Conservation (phyloP, 768 basidiomycete genomes). For the Mycena indigotica region DNA sequence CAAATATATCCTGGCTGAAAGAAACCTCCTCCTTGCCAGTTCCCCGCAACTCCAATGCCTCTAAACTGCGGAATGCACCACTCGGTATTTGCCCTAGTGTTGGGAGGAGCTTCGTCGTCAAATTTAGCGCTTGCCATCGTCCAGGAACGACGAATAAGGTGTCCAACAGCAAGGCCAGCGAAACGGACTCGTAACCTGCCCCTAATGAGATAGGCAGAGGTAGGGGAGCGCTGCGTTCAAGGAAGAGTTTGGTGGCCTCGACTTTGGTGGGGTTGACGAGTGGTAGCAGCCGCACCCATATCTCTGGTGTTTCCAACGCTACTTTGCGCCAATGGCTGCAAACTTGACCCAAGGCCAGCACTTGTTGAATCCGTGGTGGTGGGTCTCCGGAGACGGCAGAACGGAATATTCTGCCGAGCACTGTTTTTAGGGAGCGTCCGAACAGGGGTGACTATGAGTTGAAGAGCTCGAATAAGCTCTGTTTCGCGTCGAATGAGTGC, state of each 20-base stretch:
- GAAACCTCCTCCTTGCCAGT: not conserved
- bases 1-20: slow-evolving; percentile 3
- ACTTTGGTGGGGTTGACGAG: not conserved
- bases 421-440: slow-evolving; percentile 8
- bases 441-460: slow-evolving; percentile 5
- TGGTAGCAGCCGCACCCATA: slow-evolving; percentile 10
- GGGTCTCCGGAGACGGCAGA: not conserved
- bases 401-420: slow-evolving; percentile 9
- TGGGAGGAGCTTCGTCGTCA: slow-evolving; percentile 6
- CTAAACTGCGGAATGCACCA: slow-evolving; percentile 7
- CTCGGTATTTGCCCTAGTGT: slow-evolving; percentile 6
- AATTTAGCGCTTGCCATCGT: slow-evolving; percentile 6
- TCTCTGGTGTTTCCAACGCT: slow-evolving; percentile 7
- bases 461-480: slow-evolving; percentile 5
- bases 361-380: not conserved
- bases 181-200: slow-evolving; percentile 3
- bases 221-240: slow-evolving; percentile 11
- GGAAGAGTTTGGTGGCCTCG: slow-evolving; percentile 7
- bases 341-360: slow-evolving; percentile 13
- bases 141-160: slow-evolving; percentile 2
- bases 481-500: slow-evolving; percentile 6
- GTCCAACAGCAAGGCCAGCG: slow-evolving; percentile 5
- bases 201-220: slow-evolving; percentile 13
- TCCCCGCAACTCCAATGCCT: slow-evolving; percentile 10
- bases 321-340: slow-evolving; percentile 10